Evolutionary conservation across 805 yeast genomes (phyloP).

Genomic region (Lipomyces sp.): DNA sequence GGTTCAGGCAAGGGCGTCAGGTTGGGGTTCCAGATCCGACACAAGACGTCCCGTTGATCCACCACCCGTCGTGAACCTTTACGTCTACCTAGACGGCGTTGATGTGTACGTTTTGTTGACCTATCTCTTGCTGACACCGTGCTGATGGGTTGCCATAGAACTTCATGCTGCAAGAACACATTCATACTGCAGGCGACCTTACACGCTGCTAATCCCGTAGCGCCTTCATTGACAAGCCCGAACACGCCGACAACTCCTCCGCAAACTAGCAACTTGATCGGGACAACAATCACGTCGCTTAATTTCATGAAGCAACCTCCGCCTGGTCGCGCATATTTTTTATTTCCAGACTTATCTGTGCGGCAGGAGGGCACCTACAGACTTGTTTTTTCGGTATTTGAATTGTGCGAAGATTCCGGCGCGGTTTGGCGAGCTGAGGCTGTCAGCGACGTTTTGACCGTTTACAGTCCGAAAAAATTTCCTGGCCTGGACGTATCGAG

Average conservation of each 20-base stretch:
- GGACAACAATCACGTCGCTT: constrained; percentile 32
- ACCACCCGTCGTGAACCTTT: constrained; percentile 44
- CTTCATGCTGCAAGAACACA: constrained; percentile 33
- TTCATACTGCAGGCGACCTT: constrained; percentile 41
- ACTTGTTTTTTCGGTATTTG: constrained; percentile 43
- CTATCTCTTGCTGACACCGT: constrained; percentile 9
- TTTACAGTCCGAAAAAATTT: constrained; percentile 45
- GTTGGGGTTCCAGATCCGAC: constrained; percentile 45
- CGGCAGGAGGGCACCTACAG: constrained; percentile 45
- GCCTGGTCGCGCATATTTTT: constrained; percentile 43
- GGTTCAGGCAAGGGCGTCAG: constrained; percentile 45
- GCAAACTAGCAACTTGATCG: constrained; percentile 31
- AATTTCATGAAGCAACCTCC: constrained; percentile 38
- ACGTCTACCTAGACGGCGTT: constrained; percentile 26
- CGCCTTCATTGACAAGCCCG: constrained; percentile 2
- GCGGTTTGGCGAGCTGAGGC: constrained; percentile 37
- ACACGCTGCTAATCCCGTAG: constrained; percentile 14
- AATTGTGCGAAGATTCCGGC: constrained; percentile 37
- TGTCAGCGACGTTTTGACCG: constrained; percentile 40
- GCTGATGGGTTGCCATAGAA: constrained; percentile 13
- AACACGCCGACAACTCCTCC: constrained; percentile 24
- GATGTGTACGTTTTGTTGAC: constrained; percentile 27
- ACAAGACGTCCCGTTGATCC: constrained; percentile 48
- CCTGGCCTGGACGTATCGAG: constrained; percentile 46
- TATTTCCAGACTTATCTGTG: constrained; percentile 45